Conservation (phyloP, 768 basidiomycete species). For the Leucosporidium creatinivorum region DNA sequence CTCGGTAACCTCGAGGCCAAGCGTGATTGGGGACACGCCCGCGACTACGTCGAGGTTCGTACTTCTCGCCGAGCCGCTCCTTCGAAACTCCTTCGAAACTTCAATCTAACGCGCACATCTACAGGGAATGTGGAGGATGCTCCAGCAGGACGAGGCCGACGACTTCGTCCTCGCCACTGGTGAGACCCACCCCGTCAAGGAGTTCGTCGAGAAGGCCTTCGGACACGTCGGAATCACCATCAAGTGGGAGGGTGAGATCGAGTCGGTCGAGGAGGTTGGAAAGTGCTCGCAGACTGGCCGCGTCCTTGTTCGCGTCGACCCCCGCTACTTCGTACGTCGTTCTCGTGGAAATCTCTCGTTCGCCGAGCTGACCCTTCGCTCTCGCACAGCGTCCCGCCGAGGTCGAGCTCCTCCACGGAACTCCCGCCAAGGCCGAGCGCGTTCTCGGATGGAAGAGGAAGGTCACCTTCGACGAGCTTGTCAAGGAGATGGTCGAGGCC, state of each 20-base stretch:
- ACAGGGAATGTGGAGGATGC: slow-evolving; percentile 80
- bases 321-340: slow-evolving; percentile 70
- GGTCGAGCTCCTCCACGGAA: slow-evolving; percentile 69
- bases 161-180: slow-evolving; percentile 95
- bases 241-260: slow-evolving; percentile 65
- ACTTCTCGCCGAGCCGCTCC: background rate
- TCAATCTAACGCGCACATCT: too few species aligned
- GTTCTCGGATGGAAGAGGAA: slow-evolving; percentile 79
- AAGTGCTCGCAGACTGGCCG: slow-evolving; percentile 61
- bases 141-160: slow-evolving; percentile 72
- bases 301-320: slow-evolving; percentile 74
- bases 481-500: slow-evolving; percentile 83
- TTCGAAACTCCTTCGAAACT: too few species aligned
- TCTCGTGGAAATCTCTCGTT: slow-evolving; percentile 48
- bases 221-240: slow-evolving; percentile 59
- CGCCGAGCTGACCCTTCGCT: slow-evolving; percentile 2
- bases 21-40: slow-evolving; percentile 95
- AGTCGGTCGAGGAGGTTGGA: slow-evolving; percentile 61
- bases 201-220: slow-evolving; percentile 87
- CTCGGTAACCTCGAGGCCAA: slow-evolving; percentile 89
- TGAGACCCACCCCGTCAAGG: slow-evolving; percentile 89
- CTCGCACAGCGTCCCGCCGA: slow-evolving; percentile 29
- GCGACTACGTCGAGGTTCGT: slow-evolving; percentile 71
- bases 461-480: slow-evolving; percentile 72
- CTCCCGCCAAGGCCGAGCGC: slow-evolving; percentile 82